Evolutionary conservation across 495 filamentous ascomycete genomes (phyloP).

Genomic region (Penicillium paxilli): DNA sequence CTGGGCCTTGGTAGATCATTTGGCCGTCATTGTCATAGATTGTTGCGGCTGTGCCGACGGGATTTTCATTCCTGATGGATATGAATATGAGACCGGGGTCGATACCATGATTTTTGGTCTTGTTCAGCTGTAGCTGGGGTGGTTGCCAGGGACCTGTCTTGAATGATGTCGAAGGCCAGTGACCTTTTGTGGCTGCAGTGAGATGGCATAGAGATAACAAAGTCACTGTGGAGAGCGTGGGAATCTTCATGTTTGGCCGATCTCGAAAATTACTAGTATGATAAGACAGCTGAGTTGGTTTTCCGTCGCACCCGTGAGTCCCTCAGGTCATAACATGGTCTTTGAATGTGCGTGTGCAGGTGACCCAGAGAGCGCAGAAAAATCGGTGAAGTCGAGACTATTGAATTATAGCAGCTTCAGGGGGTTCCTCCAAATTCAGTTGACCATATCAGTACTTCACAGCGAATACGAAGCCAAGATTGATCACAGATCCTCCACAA

Average conservation of each 20-base stretch:
- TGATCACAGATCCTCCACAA: no score
- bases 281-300: neutral
- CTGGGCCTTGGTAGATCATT: slow-evolving; percentile 21
- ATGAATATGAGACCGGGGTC: slow-evolving; percentile 20
- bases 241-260: neutral
- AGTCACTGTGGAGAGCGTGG: neutral
- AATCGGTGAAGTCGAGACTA: no score
- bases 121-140: slow-evolving; percentile 13
- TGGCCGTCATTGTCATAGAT: slow-evolving; percentile 23
- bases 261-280: neutral
- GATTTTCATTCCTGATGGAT: slow-evolving; percentile 5
- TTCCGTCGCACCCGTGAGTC: no score
- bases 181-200: neutral
- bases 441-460: no score
- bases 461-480: no score
- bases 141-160: slow-evolving; percentile 17
- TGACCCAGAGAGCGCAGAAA: no score
- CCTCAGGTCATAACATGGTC: no score
- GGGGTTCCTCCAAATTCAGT: no score
- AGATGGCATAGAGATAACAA: neutral
- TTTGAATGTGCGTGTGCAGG: no score
- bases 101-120: slow-evolving; percentile 8
- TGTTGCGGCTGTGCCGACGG: slow-evolving; percentile 12
- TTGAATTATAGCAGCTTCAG: no score
- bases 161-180: slow-evolving; percentile 11